phyloP scores from a whole-genome alignment of 768 basidiomycete genomes.

The Amyloporia xantha region DNA sequence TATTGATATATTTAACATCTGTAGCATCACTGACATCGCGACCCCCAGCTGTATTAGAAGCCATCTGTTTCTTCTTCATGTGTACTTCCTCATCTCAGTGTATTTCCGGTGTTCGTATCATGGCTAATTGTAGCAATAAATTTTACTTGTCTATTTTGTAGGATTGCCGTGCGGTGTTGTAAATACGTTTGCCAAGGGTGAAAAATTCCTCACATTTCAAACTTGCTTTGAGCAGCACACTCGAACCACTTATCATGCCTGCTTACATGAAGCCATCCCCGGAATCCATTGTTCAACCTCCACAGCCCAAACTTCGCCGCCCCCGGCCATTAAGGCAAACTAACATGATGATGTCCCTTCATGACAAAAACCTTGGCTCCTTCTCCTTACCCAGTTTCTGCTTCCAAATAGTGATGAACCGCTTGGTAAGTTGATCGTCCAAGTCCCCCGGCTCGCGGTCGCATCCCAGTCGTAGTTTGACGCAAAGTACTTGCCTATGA shows the following conservation, averaged over 20 bases:
- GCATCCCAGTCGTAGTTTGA: too few species aligned
- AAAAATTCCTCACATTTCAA: too few species aligned
- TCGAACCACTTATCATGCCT: background rate
- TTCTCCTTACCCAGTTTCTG: slow-evolving; percentile 24
- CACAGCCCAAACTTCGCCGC: slow-evolving; percentile 58
- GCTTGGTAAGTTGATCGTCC: slow-evolving; percentile 27
- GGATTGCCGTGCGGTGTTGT: too few species aligned
- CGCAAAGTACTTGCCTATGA: too few species aligned
- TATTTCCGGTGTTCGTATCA: background rate
- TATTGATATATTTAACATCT: background rate
- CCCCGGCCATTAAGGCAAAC: slow-evolving; percentile 42
- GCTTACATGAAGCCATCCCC: background rate
- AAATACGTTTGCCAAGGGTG: too few species aligned
- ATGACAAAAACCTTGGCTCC: slow-evolving; percentile 29
- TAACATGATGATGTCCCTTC: slow-evolving; percentile 59
- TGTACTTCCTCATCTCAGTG: background rate
- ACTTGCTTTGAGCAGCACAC: background rate
- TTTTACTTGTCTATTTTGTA: too few species aligned
- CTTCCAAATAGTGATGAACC: slow-evolving; percentile 35
- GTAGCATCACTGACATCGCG: background rate
- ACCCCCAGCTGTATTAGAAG: background rate
- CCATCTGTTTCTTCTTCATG: background rate
- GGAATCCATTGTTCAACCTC: slow-evolving; percentile 28
- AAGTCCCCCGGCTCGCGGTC: slow-evolving; percentile 46
- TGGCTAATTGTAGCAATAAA: too few species aligned